Evolutionary conservation across 257 asterid species (phyloP).

Genomic region (Sherardia arvensis): DNA sequence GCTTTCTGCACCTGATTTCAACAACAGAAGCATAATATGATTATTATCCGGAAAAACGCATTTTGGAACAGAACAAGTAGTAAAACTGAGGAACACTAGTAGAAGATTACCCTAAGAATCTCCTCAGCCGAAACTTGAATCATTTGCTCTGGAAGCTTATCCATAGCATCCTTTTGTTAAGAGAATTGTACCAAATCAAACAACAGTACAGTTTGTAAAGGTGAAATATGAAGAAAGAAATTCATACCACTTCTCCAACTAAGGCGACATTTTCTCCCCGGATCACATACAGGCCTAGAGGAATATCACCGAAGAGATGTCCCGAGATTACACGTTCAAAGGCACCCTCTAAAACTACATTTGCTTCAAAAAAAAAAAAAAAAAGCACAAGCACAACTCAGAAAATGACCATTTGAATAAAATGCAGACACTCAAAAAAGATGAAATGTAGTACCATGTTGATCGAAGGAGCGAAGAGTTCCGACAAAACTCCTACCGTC

Average conservation of each 20-base stretch:
- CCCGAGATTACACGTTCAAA: slow-evolving; percentile 19
- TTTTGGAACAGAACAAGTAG: background rate
- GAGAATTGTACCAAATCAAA: background rate
- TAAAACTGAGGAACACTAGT: background rate
- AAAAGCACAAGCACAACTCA: background rate
- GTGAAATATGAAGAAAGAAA: background rate
- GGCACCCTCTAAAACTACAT: slow-evolving; percentile 27
- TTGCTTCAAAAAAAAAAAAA: slow-evolving; percentile 17
- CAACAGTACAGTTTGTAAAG: background rate
- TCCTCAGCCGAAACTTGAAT: slow-evolving; percentile 19
- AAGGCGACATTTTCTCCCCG: slow-evolving; percentile 31
- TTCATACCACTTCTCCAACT: slow-evolving; percentile 23
- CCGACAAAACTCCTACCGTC: slow-evolving; percentile 20
- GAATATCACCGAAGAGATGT: slow-evolving; percentile 19
- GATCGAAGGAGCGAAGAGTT: slow-evolving; percentile 25
- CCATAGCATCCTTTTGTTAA: slow-evolving; percentile 9
- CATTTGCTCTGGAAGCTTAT: slow-evolving; percentile 12
- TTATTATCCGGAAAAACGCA: background rate
- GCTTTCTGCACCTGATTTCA: slow-evolving; percentile 11
- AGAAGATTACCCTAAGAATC: slow-evolving; percentile 14
- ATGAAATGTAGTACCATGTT: slow-evolving; percentile 11
- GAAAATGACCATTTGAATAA: background rate
- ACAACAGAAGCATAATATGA: too few species aligned
- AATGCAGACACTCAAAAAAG: background rate
- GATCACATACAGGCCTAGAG: slow-evolving; percentile 18